Evolutionary conservation across 208 protist species (phyloP).

Genomic region (Acanthamoeba lenticulata): DNA sequence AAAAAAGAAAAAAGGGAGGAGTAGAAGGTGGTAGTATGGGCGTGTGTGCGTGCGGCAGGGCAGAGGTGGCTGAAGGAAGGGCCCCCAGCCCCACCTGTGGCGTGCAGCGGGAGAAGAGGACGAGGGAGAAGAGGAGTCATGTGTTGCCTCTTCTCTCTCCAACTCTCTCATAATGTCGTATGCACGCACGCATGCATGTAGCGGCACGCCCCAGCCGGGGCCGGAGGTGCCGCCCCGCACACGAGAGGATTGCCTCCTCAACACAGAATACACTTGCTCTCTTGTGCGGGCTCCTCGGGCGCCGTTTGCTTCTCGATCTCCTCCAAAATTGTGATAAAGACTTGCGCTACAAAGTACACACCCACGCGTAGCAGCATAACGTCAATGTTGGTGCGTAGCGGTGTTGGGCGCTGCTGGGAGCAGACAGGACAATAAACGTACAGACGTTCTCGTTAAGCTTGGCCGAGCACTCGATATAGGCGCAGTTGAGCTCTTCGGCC

Average conservation of each 20-base stretch:
- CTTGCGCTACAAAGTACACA: not conserved
- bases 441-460: slow-evolving; percentile 82
- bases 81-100: too few species aligned
- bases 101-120: too few species aligned
- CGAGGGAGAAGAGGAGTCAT: too few species aligned
- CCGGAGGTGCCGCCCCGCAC: too few species aligned
- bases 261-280: slow-evolving; percentile 34
- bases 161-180: too few species aligned
- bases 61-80: too few species aligned
- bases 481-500: slow-evolving; percentile 81
- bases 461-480: slow-evolving; percentile 84
- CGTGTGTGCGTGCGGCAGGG: too few species aligned
- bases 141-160: too few species aligned
- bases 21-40: too few species aligned
- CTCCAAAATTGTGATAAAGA: slow-evolving; percentile 35
- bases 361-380: too few species aligned
- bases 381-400: not conserved
- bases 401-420: not conserved
- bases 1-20: too few species aligned
- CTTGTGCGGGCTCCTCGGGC: not conserved
- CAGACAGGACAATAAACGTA: not conserved
- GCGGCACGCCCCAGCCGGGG: too few species aligned
- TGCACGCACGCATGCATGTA: not conserved
- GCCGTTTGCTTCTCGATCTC: slow-evolving; percentile 59
- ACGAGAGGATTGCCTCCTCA: not conserved